A percentile compares a stretch with the other conserved stretches of the same genome.
Conservation (phyloP, 306 rosid species). For the Pyrus bretschneideri region DNA sequence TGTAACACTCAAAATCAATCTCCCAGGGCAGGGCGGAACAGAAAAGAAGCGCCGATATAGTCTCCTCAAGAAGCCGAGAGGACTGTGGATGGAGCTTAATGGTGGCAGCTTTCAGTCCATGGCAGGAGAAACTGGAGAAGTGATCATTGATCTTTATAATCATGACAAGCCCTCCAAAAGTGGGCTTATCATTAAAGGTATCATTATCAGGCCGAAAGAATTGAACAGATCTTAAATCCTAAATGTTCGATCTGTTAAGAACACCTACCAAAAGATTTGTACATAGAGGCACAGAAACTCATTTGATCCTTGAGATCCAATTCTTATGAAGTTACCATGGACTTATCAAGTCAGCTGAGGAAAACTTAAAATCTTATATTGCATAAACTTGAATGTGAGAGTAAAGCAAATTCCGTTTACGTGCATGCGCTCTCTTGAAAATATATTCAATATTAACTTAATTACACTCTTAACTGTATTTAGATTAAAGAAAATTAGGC, state of each 20-base stretch:
- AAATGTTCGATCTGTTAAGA: not conserved
- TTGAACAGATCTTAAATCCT: not conserved
- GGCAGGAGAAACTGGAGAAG: not conserved
- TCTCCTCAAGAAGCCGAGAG: not conserved
- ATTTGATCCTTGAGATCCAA: slow-evolving; percentile 1
- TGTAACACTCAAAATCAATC: not conserved
- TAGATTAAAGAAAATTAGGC: too few relatives aligned
- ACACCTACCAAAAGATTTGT: not conserved
- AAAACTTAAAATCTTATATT: not conserved
- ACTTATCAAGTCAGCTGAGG: not conserved
- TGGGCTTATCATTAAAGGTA: not conserved
- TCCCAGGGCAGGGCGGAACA: not conserved
- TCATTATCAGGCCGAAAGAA: not conserved
- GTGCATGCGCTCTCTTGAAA: too few relatives aligned
- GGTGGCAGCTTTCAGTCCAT: not conserved
- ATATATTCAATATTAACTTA: too few relatives aligned
- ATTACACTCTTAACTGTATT: too few relatives aligned
- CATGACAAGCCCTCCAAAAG: not conserved
- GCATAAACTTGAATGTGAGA: too few relatives aligned
- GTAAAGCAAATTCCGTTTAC: too few relatives aligned
- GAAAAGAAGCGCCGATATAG: not conserved
- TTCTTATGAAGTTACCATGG: not conserved
- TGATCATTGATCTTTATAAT: not conserved
- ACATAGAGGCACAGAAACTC: not conserved
- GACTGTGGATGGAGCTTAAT: not conserved